These are phyloP conservation scores for Mycocentrospora acerina DNA, from an alignment of 2,329 filamentous ascomycete species.

Conservation along the genomic window DNA sequence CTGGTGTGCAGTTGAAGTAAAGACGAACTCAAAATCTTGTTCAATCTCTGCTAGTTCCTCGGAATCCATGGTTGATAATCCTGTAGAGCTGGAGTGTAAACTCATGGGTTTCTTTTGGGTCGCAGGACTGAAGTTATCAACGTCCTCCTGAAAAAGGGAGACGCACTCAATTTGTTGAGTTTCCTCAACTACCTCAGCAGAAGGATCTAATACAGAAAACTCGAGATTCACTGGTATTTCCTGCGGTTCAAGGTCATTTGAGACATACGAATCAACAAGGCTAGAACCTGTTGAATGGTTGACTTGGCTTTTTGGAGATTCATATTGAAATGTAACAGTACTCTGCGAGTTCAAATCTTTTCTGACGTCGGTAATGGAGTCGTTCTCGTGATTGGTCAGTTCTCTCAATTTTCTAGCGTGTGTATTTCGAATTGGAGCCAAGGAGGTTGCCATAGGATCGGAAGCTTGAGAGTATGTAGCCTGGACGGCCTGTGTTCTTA, in stretches of 20 bases:
- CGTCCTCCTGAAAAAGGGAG: constrained; percentile 1
- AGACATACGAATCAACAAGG: constrained; percentile 5
- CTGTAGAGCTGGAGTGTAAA: constrained; percentile 2
- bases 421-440: constrained; percentile 1
- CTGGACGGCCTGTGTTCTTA: neutral
- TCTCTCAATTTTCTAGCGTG: constrained; percentile 12
- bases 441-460: neutral
- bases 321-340: neutral
- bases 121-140: neutral
- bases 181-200: constrained; percentile 9
- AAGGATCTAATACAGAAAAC: constrained; percentile 4
- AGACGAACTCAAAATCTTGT: neutral
- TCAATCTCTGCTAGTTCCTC: constrained; percentile 11
- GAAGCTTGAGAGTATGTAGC: neutral
- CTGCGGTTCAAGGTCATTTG: constrained; percentile 4
- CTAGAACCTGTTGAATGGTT: neutral
- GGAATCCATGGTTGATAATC: constrained; percentile 12
- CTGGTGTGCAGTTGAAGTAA: neutral
- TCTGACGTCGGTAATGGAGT: constrained; percentile 7
- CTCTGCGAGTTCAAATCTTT: neutral
- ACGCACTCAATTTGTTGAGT: constrained; percentile 10
- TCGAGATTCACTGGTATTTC: constrained; percentile 4
- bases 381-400: constrained; percentile 21
- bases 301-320: neutral
- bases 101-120: neutral